Conservation (phyloP, 1,284 basidiomycete genomes). For the Pterula multifida region DNA sequence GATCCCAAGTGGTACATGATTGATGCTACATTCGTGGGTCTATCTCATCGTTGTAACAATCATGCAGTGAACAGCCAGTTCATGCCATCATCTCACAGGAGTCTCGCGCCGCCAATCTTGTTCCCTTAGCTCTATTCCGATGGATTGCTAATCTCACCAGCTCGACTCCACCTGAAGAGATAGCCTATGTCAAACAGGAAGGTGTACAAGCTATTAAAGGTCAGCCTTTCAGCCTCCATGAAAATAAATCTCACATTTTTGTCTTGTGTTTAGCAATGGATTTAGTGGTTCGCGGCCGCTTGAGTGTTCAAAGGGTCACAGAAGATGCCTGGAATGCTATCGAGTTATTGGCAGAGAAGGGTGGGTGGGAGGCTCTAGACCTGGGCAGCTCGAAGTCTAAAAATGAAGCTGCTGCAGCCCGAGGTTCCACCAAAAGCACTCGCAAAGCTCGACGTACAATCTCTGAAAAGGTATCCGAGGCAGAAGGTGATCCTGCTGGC, state of each 20-base stretch:
- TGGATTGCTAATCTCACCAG: conserved; percentile 34
- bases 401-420: conserved; percentile 11
- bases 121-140: conserved; percentile 72
- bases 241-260: conserved; percentile 5
- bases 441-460: background rate
- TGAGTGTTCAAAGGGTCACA: conserved; percentile 80
- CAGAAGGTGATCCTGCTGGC: background rate
- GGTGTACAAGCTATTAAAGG: conserved; percentile 51
- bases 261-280: conserved; percentile 53
- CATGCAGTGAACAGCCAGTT: background rate
- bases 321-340: conserved; percentile 63
- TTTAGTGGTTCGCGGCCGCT: conserved; percentile 70
- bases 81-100: background rate
- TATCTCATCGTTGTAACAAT: background rate
- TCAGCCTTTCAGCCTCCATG: conserved; percentile 6
- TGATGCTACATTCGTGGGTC: conserved; percentile 58
- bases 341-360: conserved; percentile 52
- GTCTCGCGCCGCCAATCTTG: conserved; percentile 55
- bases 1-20: conserved; percentile 93
- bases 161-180: conserved; percentile 31
- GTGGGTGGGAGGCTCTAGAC: conserved; percentile 51
- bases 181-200: conserved; percentile 51
- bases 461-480: background rate
- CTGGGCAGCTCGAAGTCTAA: conserved; percentile 11
- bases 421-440: background rate